A percentile compares a stretch with the other conserved stretches of the same genome.
Conservation (phyloP, 768 basidiomycete genomes). For the Lactarius indigo region DNA sequence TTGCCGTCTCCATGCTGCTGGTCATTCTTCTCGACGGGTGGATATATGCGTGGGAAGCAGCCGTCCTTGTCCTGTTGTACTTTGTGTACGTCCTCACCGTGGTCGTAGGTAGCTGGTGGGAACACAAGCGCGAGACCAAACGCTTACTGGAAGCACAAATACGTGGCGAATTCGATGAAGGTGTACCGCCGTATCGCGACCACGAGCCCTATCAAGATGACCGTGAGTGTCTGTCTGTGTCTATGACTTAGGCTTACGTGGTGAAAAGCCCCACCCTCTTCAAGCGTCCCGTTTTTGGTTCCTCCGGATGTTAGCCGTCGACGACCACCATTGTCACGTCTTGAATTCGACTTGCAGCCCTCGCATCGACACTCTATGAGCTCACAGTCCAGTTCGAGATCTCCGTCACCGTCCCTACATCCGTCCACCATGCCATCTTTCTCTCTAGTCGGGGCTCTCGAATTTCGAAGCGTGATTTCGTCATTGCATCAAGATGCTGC, state of each 20-base stretch:
- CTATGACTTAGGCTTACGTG: conserved; percentile 2
- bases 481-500: conserved; percentile 71
- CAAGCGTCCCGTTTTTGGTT: conserved; percentile 21
- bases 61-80: conserved; percentile 68
- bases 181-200: conserved; percentile 36
- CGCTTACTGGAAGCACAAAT: conserved; percentile 48
- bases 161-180: conserved; percentile 55
- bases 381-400: conserved; percentile 43
- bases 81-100: conserved; percentile 73
- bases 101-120: conserved; percentile 74
- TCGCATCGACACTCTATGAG: conserved; percentile 37
- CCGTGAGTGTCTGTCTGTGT: conserved; percentile 39
- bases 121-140: conserved; percentile 48
- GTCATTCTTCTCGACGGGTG: conserved; percentile 72
- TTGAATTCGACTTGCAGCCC: conserved; percentile 38
- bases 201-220: conserved; percentile 60
- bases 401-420: conserved; percentile 41
- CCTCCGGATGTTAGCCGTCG: conserved; percentile 28
- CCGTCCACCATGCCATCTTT: conserved; percentile 69
- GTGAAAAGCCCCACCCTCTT: conserved; percentile 25
- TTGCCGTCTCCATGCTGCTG: conserved; percentile 73
- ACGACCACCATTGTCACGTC: conserved; percentile 41
- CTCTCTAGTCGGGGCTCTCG: conserved; percentile 91
- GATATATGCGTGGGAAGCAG: conserved; percentile 72
- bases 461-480: conserved; percentile 89